Conservation (phyloP, 2,329 filamentous ascomycete species). For the Sordariomycetes sp. region DNA sequence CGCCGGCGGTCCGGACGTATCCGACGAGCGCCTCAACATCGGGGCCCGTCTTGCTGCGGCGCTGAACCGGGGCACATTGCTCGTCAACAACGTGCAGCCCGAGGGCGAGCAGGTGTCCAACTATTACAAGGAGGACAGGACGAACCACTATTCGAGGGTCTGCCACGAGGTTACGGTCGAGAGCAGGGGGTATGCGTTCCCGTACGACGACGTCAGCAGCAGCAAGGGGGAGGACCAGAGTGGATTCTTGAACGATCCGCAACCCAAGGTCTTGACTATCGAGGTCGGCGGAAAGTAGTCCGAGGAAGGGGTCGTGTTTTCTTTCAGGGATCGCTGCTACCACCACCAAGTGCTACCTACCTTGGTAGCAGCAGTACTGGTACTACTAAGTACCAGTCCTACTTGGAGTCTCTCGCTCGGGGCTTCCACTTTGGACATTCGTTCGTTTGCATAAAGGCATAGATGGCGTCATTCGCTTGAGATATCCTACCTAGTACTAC, state of each 20-base stretch:
- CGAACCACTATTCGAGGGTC: constrained; percentile 60
- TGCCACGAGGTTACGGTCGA: constrained; percentile 52
- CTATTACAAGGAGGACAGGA: constrained; percentile 46
- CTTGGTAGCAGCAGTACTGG: no score
- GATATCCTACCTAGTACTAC: no score
- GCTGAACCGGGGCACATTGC: constrained; percentile 64
- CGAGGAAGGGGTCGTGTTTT: no score
- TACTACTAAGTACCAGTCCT: no score
- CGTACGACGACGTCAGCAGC: constrained; percentile 60
- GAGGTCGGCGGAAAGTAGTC: constrained; percentile 3
- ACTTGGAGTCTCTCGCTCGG: no score
- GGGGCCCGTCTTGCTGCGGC: constrained; percentile 67
- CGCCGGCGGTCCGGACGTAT: constrained; percentile 28
- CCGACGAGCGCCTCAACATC: constrained; percentile 47
- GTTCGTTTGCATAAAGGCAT: no score
- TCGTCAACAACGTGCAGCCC: constrained; percentile 42
- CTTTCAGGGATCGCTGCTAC: no score
- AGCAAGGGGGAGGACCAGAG: constrained; percentile 3
- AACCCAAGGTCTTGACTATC: constrained; percentile 4
- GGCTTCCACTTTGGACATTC: no score
- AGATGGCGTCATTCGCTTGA: no score
- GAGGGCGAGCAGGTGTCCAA: constrained; percentile 33
- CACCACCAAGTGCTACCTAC: no score
- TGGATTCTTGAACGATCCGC: constrained; percentile 3
- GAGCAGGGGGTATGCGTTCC: constrained; percentile 58